Percentiles rank a stretch among this genome's conserved stretches.
phyloP scores from a whole-genome alignment of 2,329 filamentous ascomycete genomes.

The Aaosphaeria arxii region DNA sequence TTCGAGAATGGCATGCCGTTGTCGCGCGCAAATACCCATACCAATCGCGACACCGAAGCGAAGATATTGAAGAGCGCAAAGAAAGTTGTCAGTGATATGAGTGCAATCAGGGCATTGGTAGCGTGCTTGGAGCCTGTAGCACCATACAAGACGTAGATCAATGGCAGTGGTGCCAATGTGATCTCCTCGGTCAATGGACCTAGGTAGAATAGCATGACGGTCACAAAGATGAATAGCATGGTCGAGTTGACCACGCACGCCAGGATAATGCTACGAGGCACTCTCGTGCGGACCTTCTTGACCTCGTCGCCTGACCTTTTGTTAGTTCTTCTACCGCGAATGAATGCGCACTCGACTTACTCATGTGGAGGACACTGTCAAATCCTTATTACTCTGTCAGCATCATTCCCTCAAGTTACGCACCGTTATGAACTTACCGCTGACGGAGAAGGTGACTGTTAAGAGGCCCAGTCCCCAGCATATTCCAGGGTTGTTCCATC shows the following conservation, averaged over 20 bases:
- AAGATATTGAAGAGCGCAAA: conserved; percentile 39
- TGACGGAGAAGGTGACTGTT: conserved; percentile 23
- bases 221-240: conserved; percentile 41
- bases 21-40: conserved; percentile 37
- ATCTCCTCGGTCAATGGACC: conserved; percentile 40
- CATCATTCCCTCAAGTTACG: not conserved
- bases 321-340: too few species aligned
- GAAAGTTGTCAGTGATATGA: conserved; percentile 30
- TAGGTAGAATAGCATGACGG: conserved; percentile 45
- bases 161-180: conserved; percentile 24
- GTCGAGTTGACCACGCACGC: conserved; percentile 43
- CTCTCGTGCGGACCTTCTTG: conserved; percentile 15
- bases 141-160: conserved; percentile 49
- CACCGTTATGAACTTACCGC: conserved; percentile 6
- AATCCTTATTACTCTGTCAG: conserved; percentile 32
- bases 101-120: conserved; percentile 39
- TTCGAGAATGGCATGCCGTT: conserved; percentile 30
- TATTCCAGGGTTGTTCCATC: conserved; percentile 43
- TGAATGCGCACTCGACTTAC: not conserved
- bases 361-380: conserved; percentile 45
- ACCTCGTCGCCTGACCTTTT: conserved; percentile 13
- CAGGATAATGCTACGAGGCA: conserved; percentile 40
- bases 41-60: conserved; percentile 36
- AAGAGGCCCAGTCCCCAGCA: conserved; percentile 40
- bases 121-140: conserved; percentile 28